Conservation (phyloP, 495 filamentous ascomycete species). For the Penicillium dipodomyicola region DNA sequence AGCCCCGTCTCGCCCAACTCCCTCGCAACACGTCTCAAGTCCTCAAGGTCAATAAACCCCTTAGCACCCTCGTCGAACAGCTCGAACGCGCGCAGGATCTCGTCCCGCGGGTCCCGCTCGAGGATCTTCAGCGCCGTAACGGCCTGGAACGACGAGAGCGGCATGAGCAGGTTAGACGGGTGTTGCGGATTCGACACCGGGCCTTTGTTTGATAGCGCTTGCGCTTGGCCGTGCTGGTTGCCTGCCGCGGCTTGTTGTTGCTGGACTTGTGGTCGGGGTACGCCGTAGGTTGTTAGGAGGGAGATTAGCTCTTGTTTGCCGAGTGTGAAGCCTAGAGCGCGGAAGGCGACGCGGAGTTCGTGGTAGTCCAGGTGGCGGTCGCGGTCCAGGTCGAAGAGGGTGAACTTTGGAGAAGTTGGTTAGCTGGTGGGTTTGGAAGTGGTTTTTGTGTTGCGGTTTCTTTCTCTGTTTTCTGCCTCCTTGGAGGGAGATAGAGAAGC, state of each 20-base stretch:
- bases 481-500: neutral
- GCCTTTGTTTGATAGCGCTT: conserved; percentile 25
- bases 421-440: conserved; percentile 13
- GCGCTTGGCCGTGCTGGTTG: conserved; percentile 14
- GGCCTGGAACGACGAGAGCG: conserved; percentile 69
- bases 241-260: conserved; percentile 30
- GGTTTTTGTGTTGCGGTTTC: neutral
- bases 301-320: conserved; percentile 77
- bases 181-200: conserved; percentile 43
- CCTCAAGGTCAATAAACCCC: conserved; percentile 81
- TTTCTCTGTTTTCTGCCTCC: neutral
- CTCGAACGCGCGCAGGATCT: conserved; percentile 87
- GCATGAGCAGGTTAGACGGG: conserved; percentile 61
- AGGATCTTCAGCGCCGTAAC: conserved; percentile 78
- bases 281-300: conserved; percentile 71
- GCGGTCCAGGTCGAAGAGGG: conserved; percentile 95
- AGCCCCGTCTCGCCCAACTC: conserved; percentile 86
- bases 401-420: conserved; percentile 62
- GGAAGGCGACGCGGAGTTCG: conserved; percentile 95
- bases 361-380: conserved; percentile 94
- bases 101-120: conserved; percentile 79
- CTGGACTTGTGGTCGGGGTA: conserved; percentile 52
- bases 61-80: conserved; percentile 81
- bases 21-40: conserved; percentile 81
- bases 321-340: conserved; percentile 90